A percentile compares a stretch with the other conserved stretches of the same genome.
Evolutionary conservation across 495 filamentous ascomycete species (phyloP).

Genomic region (Trypethelium eluteriae): DNA sequence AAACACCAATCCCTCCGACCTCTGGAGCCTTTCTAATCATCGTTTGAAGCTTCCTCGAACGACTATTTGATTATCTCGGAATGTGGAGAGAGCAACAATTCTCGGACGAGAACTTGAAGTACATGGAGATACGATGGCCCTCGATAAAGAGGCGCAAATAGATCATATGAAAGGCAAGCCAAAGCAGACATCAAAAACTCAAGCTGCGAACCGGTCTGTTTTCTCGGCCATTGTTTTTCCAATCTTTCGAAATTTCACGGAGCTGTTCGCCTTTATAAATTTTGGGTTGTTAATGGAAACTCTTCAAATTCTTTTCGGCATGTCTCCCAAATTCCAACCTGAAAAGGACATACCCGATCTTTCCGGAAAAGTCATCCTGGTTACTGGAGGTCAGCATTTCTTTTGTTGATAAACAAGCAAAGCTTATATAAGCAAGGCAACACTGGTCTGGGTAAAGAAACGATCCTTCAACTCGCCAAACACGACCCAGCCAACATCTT

Average conservation of each 20-base stretch:
- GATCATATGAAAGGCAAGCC: background rate
- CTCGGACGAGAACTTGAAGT: background rate
- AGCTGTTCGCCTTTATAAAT: background rate
- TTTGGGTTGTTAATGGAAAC: background rate
- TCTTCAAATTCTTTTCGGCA: background rate
- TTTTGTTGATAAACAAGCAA: background rate
- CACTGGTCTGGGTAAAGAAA: constrained; percentile 58
- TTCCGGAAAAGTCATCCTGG: constrained; percentile 25
- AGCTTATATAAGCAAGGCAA: constrained; percentile 41
- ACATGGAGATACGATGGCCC: background rate
- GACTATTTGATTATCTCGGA: no score
- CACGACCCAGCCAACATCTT: constrained; percentile 56
- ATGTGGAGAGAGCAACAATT: background rate
- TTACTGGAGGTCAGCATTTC: constrained; percentile 23
- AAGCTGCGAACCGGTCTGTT: background rate
- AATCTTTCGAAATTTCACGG: background rate
- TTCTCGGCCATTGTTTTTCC: background rate
- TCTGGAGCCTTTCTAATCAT: no score
- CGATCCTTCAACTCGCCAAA: constrained; percentile 52
- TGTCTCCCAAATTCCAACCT: constrained; percentile 26
- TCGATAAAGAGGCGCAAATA: background rate
- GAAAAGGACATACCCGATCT: constrained; percentile 29
- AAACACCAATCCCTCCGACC: no score
- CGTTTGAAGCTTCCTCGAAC: no score
- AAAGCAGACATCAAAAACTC: background rate